phyloP scores from a whole-genome alignment of 441 rosid genomes.

The Macaranga tanarius region DNA sequence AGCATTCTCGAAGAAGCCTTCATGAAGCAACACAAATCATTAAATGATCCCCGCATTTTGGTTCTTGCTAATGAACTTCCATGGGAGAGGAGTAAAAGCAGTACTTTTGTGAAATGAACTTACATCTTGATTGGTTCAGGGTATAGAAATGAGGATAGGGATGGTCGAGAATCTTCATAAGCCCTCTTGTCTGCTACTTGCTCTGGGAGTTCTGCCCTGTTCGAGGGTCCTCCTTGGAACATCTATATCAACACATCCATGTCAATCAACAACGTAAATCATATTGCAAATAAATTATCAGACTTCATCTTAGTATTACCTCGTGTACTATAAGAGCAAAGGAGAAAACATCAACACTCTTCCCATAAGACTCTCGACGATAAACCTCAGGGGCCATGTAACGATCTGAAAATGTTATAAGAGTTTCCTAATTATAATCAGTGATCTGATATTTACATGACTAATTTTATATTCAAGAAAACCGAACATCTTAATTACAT shows the following conservation, averaged over 20 bases:
- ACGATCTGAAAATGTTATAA: slow-evolving; percentile 43
- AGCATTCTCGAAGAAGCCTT: slow-evolving; percentile 64
- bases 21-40: slow-evolving; percentile 7
- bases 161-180: slow-evolving; percentile 55
- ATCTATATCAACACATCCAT: slow-evolving; percentile 36
- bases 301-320: slow-evolving; percentile 36
- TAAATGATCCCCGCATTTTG: background rate
- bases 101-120: slow-evolving; percentile 20
- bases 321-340: slow-evolving; percentile 56
- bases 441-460: background rate
- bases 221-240: slow-evolving; percentile 54
- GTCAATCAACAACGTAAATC: no score
- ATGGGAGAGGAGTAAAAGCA: slow-evolving; percentile 14
- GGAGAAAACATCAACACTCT: slow-evolving; percentile 64
- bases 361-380: slow-evolving; percentile 68
- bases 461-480: slow-evolving; percentile 8
- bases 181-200: slow-evolving; percentile 62
- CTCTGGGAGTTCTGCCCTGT: slow-evolving; percentile 43
- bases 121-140: slow-evolving; percentile 51
- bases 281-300: background rate
- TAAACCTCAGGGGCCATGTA: slow-evolving; percentile 76
- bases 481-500: slow-evolving; percentile 36
- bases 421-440: slow-evolving; percentile 6
- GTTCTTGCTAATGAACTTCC: background rate
- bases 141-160: slow-evolving; percentile 43